Conservation (phyloP, 1,284 basidiomycete species). For the Phellopilus nigrolimitatus region DNA sequence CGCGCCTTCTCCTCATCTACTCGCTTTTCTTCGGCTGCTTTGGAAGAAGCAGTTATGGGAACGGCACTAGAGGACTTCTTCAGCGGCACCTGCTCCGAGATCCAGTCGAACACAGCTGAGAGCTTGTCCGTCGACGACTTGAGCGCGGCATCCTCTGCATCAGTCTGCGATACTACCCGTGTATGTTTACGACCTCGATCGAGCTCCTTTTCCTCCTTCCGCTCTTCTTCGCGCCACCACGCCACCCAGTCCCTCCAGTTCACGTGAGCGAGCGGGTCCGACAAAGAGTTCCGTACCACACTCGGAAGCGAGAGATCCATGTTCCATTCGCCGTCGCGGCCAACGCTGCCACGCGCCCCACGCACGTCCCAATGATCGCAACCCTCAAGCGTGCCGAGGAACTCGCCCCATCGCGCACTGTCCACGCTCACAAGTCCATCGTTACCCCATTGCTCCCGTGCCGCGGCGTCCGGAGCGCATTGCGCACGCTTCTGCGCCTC, state of each 20-base stretch:
- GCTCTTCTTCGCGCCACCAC: slow-evolving; percentile 50
- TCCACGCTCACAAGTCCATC: slow-evolving; percentile 92
- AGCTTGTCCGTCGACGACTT: slow-evolving; percentile 65
- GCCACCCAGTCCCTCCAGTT: slow-evolving; percentile 54
- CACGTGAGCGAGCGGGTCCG: slow-evolving; percentile 11
- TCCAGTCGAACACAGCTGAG: slow-evolving; percentile 71
- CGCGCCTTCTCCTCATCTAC: slow-evolving; percentile 27
- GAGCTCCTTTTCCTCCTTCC: slow-evolving; percentile 26
- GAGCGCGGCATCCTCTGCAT: slow-evolving; percentile 44
- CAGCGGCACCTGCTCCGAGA: slow-evolving; percentile 64
- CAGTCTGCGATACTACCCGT: slow-evolving; percentile 18
- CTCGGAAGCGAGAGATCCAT: slow-evolving; percentile 50
- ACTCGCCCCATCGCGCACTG: slow-evolving; percentile 91
- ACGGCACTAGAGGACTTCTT: slow-evolving; percentile 15
- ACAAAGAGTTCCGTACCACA: slow-evolving; percentile 20
- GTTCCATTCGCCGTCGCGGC: slow-evolving; percentile 43
- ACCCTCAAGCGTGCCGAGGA: slow-evolving; percentile 84
- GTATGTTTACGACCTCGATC: slow-evolving; percentile 16
- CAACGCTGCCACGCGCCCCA: slow-evolving; percentile 58
- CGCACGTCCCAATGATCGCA: slow-evolving; percentile 97
- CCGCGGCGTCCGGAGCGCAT: slow-evolving; percentile 32
- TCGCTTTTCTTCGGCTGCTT: too few species aligned
- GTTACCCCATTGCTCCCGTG: slow-evolving; percentile 66
- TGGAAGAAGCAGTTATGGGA: too few species aligned
- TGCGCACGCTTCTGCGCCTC: slow-evolving; percentile 50